Conservation (phyloP, 1,284 basidiomycete species). For the Leccinum subrobustum region DNA sequence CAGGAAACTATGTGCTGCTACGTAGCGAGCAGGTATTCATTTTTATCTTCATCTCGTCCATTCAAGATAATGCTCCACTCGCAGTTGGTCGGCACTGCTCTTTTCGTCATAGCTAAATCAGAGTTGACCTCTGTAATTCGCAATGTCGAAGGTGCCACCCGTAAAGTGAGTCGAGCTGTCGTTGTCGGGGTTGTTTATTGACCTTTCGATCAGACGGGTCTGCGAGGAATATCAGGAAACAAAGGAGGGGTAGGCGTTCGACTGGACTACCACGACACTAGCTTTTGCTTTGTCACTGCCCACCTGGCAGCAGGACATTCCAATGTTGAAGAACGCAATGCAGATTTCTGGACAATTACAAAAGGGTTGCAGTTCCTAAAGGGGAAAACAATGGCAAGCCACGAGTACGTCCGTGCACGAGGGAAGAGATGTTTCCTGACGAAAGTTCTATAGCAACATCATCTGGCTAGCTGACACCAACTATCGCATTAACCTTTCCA, state of each 20-base stretch:
- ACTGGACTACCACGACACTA: slow-evolving; percentile 87
- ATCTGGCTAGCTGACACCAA: slow-evolving; percentile 96
- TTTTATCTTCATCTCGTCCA: slow-evolving; percentile 1
- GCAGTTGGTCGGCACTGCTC: slow-evolving; percentile 91
- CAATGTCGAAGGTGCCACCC: slow-evolving; percentile 88
- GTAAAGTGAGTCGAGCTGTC: slow-evolving; percentile 61
- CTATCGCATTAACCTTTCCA: slow-evolving; percentile 88
- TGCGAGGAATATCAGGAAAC: slow-evolving; percentile 97
- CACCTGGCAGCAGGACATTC: slow-evolving; percentile 94
- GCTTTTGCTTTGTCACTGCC: slow-evolving; percentile 93
- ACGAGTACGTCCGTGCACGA: slow-evolving; percentile 64
- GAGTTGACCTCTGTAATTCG: slow-evolving; percentile 78
- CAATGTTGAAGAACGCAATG: slow-evolving; percentile 89
- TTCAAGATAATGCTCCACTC: slow-evolving; percentile 4
- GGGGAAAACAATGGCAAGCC: slow-evolving; percentile 85
- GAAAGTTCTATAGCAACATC: slow-evolving; percentile 58
- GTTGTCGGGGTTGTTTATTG: background rate
- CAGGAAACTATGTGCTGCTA: slow-evolving; percentile 79
- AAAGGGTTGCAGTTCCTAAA: slow-evolving; percentile 83
- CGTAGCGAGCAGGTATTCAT: slow-evolving; percentile 82
- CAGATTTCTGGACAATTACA: slow-evolving; percentile 88
- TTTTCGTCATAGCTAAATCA: slow-evolving; percentile 83
- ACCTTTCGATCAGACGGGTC: slow-evolving; percentile 69
- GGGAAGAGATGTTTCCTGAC: slow-evolving; percentile 10
- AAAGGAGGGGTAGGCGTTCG: slow-evolving; percentile 95